These are phyloP conservation scores for Cerioporus squamosus DNA, from an alignment of 1,284 basidiomycete genomes.

Conservation along the genomic window DNA sequence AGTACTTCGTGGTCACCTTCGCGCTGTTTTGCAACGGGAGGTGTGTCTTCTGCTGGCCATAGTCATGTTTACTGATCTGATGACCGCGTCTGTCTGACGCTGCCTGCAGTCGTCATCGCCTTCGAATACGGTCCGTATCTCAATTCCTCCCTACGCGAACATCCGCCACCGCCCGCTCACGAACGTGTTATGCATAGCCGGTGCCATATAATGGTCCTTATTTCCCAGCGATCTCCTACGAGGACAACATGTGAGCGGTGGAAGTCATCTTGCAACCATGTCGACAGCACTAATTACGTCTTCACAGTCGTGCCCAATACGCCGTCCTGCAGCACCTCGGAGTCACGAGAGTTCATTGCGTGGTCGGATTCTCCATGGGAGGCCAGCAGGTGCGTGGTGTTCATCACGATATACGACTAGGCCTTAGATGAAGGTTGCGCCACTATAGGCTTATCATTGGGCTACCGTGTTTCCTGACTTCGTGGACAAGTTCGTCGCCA, in stretches of 20 bases:
- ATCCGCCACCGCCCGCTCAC: not conserved
- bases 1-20: slow-evolving; percentile 35
- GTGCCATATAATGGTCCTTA: slow-evolving; percentile 38
- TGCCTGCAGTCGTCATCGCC: slow-evolving; percentile 34
- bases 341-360: slow-evolving; percentile 31
- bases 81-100: not conserved
- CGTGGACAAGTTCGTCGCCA: slow-evolving; percentile 40
- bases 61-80: not conserved
- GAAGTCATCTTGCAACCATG: not conserved
- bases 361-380: slow-evolving; percentile 38
- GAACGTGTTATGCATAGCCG: slow-evolving; percentile 23
- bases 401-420: not conserved
- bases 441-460: slow-evolving; percentile 39
- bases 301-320: slow-evolving; percentile 30
- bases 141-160: not conserved
- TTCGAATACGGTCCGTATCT: slow-evolving; percentile 31
- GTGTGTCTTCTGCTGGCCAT: slow-evolving; percentile 12
- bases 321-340: slow-evolving; percentile 32
- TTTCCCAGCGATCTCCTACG: slow-evolving; percentile 37
- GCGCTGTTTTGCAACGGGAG: slow-evolving; percentile 37
- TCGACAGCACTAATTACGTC: not conserved
- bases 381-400: slow-evolving; percentile 32
- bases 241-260: slow-evolving; percentile 32
- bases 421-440: not conserved
- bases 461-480: slow-evolving; percentile 40